Percentiles rank a stretch among this genome's conserved stretches.
Conservation (phyloP, 306 rosid genomes). For the Cicer chorassanicum region DNA sequence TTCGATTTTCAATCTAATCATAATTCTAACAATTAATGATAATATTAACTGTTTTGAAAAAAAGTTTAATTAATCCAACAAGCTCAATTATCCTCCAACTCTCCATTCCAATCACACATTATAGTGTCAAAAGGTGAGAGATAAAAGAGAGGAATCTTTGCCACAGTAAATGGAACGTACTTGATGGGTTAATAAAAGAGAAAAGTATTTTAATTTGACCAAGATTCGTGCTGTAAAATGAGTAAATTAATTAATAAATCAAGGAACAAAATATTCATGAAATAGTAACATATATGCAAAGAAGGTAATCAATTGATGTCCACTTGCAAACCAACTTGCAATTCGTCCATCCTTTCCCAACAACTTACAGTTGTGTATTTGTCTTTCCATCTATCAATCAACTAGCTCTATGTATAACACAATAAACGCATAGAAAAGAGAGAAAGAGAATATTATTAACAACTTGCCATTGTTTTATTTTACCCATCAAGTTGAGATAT, state of each 20-base stretch:
- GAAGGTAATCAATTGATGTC: slow-evolving; percentile 46
- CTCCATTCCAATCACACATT: not conserved
- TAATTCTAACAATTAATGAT: no score
- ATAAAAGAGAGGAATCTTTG: slow-evolving; percentile 29
- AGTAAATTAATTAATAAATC: not conserved
- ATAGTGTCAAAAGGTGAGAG: not conserved
- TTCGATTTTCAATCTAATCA: no score
- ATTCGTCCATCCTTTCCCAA: slow-evolving; percentile 40
- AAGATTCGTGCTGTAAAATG: slow-evolving; percentile 40
- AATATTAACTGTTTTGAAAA: no score
- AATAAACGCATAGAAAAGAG: not conserved
- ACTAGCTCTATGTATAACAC: slow-evolving; percentile 7
- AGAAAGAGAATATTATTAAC: slow-evolving; percentile 41
- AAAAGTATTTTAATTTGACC: slow-evolving; percentile 15
- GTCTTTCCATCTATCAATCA: slow-evolving; percentile 13
- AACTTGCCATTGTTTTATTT: slow-evolving; percentile 53
- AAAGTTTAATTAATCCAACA: not conserved
- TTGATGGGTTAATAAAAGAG: not conserved
- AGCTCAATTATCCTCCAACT: slow-evolving; percentile 6
- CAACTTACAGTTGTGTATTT: slow-evolving; percentile 34
- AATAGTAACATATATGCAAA: not conserved
- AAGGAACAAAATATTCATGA: slow-evolving; percentile 3
- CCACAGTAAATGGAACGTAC: not conserved
- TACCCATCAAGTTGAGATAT: slow-evolving; percentile 50
- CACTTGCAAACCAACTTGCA: slow-evolving; percentile 72